Percentiles rank a stretch among this genome's conserved stretches.
Evolutionary conservation across 768 basidiomycete genomes (phyloP).

Genomic region (Leccinum incarnatum): DNA sequence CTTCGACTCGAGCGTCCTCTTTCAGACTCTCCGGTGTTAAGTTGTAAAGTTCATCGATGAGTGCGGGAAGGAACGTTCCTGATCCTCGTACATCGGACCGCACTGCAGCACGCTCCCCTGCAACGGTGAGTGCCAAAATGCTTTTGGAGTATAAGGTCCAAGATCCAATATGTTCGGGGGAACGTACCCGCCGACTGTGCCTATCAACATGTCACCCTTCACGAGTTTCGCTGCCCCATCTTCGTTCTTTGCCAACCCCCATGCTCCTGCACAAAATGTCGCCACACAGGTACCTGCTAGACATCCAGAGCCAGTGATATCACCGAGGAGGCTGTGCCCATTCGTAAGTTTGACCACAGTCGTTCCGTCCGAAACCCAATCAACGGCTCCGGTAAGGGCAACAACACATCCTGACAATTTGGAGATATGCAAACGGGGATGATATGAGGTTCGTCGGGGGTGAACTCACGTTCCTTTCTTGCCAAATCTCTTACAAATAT

Average conservation of each 20-base stretch:
- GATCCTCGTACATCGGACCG: conserved; percentile 55
- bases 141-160: conserved; percentile 29
- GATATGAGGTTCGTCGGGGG: neutral
- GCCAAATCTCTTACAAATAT: conserved; percentile 69
- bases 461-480: conserved; percentile 63
- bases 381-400: conserved; percentile 73
- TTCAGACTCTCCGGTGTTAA: conserved; percentile 39
- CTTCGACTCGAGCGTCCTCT: conserved; percentile 29
- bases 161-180: neutral
- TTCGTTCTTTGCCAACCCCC: conserved; percentile 30
- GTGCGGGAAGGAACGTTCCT: conserved; percentile 60
- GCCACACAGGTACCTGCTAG: conserved; percentile 77
- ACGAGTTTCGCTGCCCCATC: conserved; percentile 46
- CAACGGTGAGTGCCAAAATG: conserved; percentile 56
- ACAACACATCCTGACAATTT: conserved; percentile 64
- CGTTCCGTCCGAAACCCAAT: conserved; percentile 83
- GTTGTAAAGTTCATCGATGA: conserved; percentile 59
- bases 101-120: conserved; percentile 55
- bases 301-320: conserved; percentile 91
- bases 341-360: conserved; percentile 69
- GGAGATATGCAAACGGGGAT: neutral
- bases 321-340: conserved; percentile 68
- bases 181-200: conserved; percentile 72
- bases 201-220: conserved; percentile 75
- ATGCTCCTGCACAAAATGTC: conserved; percentile 74